These are phyloP conservation scores for Macrophomina pseudophaseolina DNA, from an alignment of 2,329 filamentous ascomycete species.

Conservation along the genomic window DNA sequence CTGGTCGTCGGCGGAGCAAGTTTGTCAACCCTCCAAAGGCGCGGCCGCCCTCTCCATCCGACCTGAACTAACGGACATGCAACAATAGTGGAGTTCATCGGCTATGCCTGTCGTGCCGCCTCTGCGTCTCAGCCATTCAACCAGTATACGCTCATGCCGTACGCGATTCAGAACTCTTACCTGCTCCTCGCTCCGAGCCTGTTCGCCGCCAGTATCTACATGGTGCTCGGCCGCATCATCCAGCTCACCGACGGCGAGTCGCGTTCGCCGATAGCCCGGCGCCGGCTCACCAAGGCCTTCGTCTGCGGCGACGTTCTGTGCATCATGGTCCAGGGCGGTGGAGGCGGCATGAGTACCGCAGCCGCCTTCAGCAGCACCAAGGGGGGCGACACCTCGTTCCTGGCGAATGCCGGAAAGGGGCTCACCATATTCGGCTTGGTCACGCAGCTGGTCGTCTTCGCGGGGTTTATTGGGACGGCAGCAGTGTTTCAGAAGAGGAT, in stretches of 20 bases:
- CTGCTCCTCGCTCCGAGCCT: conserved; percentile 53
- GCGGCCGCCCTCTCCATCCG: neutral
- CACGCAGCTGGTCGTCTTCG: conserved; percentile 57
- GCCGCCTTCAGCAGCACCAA: neutral
- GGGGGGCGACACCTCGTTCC: neutral
- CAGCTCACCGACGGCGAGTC: conserved; percentile 40
- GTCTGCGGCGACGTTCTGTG: conserved; percentile 49
- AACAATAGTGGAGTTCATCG: conserved; percentile 55
- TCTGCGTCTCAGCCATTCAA: conserved; percentile 41
- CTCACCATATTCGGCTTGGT: conserved; percentile 55
- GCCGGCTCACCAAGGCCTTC: conserved; percentile 48
- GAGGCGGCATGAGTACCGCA: conserved; percentile 30
- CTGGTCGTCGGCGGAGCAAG: neutral
- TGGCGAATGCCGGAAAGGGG: neutral
- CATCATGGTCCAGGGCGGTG: conserved; percentile 45
- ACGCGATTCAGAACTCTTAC: conserved; percentile 51
- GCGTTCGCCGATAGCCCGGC: conserved; percentile 39
- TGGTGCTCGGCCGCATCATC: conserved; percentile 50
- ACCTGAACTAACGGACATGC: neutral
- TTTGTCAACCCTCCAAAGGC: neutral
- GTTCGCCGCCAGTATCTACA: conserved; percentile 54
- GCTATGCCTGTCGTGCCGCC: conserved; percentile 55
- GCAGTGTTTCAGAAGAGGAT: conserved; percentile 33
- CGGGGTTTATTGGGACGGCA: conserved; percentile 51
- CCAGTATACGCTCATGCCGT: conserved; percentile 43